Evolutionary conservation across 331 rosid species (phyloP).

Genomic region (Quercus phellos): DNA sequence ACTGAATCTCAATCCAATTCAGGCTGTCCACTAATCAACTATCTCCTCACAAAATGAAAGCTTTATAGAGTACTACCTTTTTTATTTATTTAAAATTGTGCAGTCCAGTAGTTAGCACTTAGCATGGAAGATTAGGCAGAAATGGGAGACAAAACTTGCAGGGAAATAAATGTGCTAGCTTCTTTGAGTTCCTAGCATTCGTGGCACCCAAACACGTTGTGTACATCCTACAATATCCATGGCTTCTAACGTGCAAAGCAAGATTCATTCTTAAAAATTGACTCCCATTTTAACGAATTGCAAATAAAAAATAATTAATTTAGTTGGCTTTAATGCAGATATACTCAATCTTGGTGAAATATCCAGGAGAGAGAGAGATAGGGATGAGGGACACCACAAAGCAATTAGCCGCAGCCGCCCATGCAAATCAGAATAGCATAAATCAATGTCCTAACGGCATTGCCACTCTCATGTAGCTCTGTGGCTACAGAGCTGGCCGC

Average conservation of each 20-base stretch:
- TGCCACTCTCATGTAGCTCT: neutral
- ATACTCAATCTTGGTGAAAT: neutral
- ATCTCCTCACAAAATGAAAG: too few species aligned
- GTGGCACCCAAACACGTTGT: neutral
- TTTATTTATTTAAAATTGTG: too few species aligned
- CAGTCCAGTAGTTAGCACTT: neutral
- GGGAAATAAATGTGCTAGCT: neutral
- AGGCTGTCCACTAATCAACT: too few species aligned
- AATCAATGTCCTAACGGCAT: neutral
- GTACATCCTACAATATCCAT: neutral
- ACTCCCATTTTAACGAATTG: neutral
- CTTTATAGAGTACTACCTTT: neutral
- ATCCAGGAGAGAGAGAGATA: neutral
- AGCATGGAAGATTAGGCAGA: neutral
- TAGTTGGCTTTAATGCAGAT: neutral
- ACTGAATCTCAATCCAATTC: too few species aligned
- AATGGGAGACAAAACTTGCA: neutral
- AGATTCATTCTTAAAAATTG: neutral
- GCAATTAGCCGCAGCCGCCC: neutral
- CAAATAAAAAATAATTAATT: neutral
- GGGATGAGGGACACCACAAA: neutral
- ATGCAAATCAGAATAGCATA: neutral
- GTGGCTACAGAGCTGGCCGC: too few species aligned
- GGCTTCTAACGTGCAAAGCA: neutral
- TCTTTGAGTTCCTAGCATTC: neutral